phyloP scores from a whole-genome alignment of 805 yeast genomes.

The Ogataea salicorniae region DNA sequence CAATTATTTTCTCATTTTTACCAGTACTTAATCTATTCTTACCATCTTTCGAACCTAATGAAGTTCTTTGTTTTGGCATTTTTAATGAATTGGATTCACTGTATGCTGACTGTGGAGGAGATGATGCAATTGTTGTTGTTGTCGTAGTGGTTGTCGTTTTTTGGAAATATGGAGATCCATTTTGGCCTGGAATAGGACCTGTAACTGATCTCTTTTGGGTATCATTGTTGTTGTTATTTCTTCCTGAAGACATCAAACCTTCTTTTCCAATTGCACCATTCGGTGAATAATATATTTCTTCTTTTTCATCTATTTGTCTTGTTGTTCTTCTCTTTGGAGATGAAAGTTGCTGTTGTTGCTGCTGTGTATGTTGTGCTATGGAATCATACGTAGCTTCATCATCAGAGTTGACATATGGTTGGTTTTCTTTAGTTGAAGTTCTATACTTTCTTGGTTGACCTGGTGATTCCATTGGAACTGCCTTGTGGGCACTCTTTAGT shows the following conservation, averaged over 20 bases:
- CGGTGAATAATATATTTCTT: conserved; percentile 13
- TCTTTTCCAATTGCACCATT: conserved; percentile 2
- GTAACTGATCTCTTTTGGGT: conserved; percentile 19
- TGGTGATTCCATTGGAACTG: conserved; percentile 89
- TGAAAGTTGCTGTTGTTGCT: conserved; percentile 16
- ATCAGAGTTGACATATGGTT: conserved; percentile 30
- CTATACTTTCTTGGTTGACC: conserved; percentile 88
- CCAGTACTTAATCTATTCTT: conserved; percentile 14
- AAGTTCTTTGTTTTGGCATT: conserved; percentile 27
- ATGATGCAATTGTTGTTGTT: conserved; percentile 34
- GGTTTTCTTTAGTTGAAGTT: conserved; percentile 30
- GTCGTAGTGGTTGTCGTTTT: conserved; percentile 47
- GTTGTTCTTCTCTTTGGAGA: conserved; percentile 20
- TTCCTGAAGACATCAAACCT: conserved; percentile 12
- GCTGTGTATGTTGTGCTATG: conserved; percentile 4
- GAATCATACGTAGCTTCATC: conserved; percentile 30
- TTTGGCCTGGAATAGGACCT: conserved; percentile 11
- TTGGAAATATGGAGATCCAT: conserved; percentile 34
- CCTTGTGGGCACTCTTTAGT: conserved; percentile 59
- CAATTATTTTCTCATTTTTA: conserved; percentile 29
- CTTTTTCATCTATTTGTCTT: conserved; percentile 13
- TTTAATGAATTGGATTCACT: conserved; percentile 15
- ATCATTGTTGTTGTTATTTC: conserved; percentile 4
- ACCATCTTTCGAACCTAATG: conserved; percentile 17
- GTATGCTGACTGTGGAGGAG: conserved; percentile 22